These are phyloP conservation scores for Podila minutissima DNA, from an alignment of 192 early-diverging fungal species.

Conservation along the genomic window DNA sequence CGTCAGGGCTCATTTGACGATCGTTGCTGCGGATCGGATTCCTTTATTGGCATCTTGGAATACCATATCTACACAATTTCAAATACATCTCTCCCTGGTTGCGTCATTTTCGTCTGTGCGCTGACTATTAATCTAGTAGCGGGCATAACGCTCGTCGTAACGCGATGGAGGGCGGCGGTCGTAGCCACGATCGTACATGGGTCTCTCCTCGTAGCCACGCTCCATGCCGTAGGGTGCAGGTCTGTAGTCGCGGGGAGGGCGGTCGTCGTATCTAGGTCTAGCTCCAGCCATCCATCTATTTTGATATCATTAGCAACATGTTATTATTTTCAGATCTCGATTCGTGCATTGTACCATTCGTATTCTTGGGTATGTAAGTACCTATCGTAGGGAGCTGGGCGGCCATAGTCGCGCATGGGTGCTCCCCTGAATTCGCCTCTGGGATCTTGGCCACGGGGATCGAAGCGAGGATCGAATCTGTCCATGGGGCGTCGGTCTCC, in stretches of 20 bases:
- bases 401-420: constrained; percentile 45
- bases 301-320: no score
- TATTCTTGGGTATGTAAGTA: constrained; percentile 20
- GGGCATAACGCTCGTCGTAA: constrained; percentile 3
- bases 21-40: no score
- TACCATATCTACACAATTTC: no score
- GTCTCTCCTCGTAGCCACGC: constrained; percentile 37
- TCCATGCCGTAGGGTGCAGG: constrained; percentile 28
- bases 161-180: constrained; percentile 3
- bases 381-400: constrained; percentile 50
- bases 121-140: background rate
- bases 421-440: constrained; percentile 41
- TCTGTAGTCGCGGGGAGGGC: constrained; percentile 49
- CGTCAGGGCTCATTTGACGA: no score
- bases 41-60: no score
- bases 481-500: constrained; percentile 49
- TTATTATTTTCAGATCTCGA: no score
- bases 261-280: constrained; percentile 49
- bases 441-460: constrained; percentile 53
- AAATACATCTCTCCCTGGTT: no score
- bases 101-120: no score
- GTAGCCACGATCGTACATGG: constrained; percentile 14
- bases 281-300: constrained; percentile 47
- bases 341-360: constrained; percentile 7
- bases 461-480: constrained; percentile 58